Evolutionary conservation across 139 green algal species (phyloP), one percentile per base, ranked within the genome.

Genomic region (Tetraselmis chui): DNA sequence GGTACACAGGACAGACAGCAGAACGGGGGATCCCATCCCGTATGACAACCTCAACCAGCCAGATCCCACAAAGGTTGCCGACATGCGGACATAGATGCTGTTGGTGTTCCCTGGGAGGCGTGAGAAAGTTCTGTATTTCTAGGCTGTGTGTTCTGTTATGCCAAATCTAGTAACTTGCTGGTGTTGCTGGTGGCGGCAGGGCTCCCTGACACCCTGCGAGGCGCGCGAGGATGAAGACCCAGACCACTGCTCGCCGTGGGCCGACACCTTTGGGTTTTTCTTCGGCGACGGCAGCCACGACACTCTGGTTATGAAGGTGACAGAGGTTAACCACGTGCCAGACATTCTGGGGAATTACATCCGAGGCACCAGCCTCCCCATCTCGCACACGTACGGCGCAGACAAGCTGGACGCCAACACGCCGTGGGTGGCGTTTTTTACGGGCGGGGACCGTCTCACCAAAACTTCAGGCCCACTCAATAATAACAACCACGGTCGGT

Each of bases 201-300:
- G 45, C 45, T 67, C 45, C 11, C 18, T 67, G 45, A 67, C 45
- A 25, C 45, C 45, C 45, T 67, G 45, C 45, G 45, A 67, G 18
- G 45, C 45, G 11, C 45, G 45, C 45, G 45, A 25, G 5, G 45
- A 67, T 18, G 45, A 67, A 25, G n/a, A 75, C 1, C n/a, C 78
- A 18, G 78, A 82, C 78, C 45, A 82, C 29, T 82, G 78, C 78
- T 75, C 78, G 1, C 78, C 78, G 23, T 82, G 78, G 78, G 30
- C 78, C 23, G 78, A 82, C 24, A 76, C 78, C 25, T 82, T 76
- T 29, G 78, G 78, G 2, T 82, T 82, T 31, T 82, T 82, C 78
- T 82, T 82, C 22, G 78, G 78, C 30, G 74, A 77, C 74, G 74
- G 74, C 74, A 5, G 26, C 74, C 28, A 82, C 31, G 78, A 75